Conservation (phyloP, 2,329 filamentous ascomycete species). For the Sordariomycetes sp. region DNA sequence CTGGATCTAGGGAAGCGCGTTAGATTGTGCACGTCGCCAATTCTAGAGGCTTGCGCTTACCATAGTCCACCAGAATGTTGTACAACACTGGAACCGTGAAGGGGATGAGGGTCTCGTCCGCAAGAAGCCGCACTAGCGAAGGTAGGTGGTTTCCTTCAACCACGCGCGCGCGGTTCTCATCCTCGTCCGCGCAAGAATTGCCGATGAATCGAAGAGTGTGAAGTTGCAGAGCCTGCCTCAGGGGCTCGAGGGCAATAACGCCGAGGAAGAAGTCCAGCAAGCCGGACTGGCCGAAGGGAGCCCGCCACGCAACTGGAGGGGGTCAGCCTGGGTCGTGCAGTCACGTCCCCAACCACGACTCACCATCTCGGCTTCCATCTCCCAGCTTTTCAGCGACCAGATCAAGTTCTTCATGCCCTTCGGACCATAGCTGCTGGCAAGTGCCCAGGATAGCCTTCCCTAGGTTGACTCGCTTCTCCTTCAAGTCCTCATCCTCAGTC, state of each 20-base stretch:
- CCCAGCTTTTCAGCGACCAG: conserved; percentile 40
- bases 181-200: conserved; percentile 55
- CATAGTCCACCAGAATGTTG: conserved; percentile 56
- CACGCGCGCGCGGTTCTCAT: conserved; percentile 50
- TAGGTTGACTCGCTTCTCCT: conserved; percentile 14
- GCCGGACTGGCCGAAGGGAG: conserved; percentile 47
- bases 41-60: conserved; percentile 25
- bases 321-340: neutral
- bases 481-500: conserved; percentile 11
- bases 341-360: too few relatives aligned
- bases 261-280: conserved; percentile 46
- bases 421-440: conserved; percentile 29
- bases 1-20: conserved; percentile 34
- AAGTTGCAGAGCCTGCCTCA: conserved; percentile 34
- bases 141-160: conserved; percentile 37
- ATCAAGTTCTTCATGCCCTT: conserved; percentile 31
- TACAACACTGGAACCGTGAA: conserved; percentile 51
- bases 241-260: conserved; percentile 27
- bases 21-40: conserved; percentile 12
- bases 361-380: conserved; percentile 46
- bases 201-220: conserved; percentile 50
- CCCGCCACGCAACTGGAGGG: conserved; percentile 41
- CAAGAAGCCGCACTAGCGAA: conserved; percentile 37
- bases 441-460: conserved; percentile 27
- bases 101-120: conserved; percentile 35